Evolutionary conservation across 495 filamentous ascomycete genomes (phyloP).

Genomic region (Penicillium antarcticum): DNA sequence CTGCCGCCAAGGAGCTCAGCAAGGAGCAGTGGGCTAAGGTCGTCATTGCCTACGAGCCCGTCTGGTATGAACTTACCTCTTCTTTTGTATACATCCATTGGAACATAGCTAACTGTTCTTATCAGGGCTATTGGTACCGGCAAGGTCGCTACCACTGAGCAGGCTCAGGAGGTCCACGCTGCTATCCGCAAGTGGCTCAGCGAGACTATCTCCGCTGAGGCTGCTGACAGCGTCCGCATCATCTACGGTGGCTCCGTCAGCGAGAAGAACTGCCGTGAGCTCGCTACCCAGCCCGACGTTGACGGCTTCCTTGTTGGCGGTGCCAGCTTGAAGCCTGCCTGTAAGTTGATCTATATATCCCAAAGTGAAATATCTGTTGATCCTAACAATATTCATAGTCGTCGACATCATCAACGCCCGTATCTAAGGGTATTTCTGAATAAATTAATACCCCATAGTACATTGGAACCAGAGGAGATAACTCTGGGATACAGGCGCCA

Average conservation of each 20-base stretch:
- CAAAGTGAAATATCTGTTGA: not conserved
- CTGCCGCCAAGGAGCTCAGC: constrained; percentile 58
- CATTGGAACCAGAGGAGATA: not conserved
- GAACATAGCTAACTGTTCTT: constrained; percentile 4
- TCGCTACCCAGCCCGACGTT: constrained; percentile 88
- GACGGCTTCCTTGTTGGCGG: constrained; percentile 98
- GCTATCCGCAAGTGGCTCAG: constrained; percentile 88
- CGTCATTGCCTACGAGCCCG: constrained; percentile 97
- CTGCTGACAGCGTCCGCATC: constrained; percentile 76
- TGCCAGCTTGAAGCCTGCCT: constrained; percentile 97
- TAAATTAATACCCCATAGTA: constrained; percentile 20
- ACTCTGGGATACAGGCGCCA: constrained; percentile 4
- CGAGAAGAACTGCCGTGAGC: constrained; percentile 96
- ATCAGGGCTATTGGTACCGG: constrained; percentile 88
- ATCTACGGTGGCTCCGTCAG: constrained; percentile 95
- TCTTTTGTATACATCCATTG: not conserved
- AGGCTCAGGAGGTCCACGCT: constrained; percentile 93
- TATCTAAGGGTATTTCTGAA: constrained; percentile 33
- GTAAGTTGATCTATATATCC: constrained; percentile 51
- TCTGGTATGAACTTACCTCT: constrained; percentile 59
- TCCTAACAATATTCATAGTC: constrained; percentile 38
- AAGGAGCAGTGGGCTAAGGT: constrained; percentile 86
- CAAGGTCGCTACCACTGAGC: constrained; percentile 90
- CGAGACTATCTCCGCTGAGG: constrained; percentile 65
- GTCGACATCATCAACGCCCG: constrained; percentile 66